phyloP scores from a whole-genome alignment of 192 early-diverging fungal genomes.

The Entomortierella beljakovae region DNA sequence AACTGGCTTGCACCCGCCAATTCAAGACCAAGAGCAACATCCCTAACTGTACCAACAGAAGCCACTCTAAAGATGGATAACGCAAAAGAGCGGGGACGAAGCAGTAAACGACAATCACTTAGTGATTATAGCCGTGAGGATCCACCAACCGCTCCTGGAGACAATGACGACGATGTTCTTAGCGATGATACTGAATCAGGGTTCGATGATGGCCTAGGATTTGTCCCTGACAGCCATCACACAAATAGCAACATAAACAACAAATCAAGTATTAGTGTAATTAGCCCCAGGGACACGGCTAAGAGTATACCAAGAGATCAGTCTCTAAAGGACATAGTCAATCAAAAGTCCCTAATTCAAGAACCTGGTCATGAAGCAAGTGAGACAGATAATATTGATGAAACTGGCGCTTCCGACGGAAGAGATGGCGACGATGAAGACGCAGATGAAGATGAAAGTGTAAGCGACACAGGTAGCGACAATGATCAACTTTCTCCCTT shows the following conservation, averaged over 20 bases:
- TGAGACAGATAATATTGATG: slow-evolving; percentile 15
- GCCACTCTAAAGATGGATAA: not conserved
- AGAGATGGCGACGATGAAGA: slow-evolving; percentile 23
- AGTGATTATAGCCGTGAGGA: slow-evolving; percentile 24
- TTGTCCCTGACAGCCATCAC: not conserved
- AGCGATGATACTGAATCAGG: slow-evolving; percentile 36
- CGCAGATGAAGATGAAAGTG: slow-evolving; percentile 31
- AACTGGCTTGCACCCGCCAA: slow-evolving; percentile 1
- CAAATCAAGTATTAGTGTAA: not conserved
- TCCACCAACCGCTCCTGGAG: slow-evolving; percentile 3
- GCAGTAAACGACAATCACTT: slow-evolving; percentile 5
- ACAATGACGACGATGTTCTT: slow-evolving; percentile 22
- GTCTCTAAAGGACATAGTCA: not conserved
- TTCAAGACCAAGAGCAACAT: slow-evolving; percentile 25
- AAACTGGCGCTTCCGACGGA: slow-evolving; percentile 1
- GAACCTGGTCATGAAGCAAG: slow-evolving; percentile 1
- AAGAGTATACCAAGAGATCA: not conserved
- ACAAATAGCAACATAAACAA: not conserved
- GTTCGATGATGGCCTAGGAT: slow-evolving; percentile 13
- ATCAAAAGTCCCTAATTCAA: not conserved
- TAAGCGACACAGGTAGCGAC: slow-evolving; percentile 44
- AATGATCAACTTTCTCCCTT: slow-evolving; percentile 14
- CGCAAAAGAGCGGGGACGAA: not conserved
- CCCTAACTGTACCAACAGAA: slow-evolving; percentile 16
- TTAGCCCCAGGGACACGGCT: not conserved